These are phyloP conservation scores for Eimeria sp. DNA, from an alignment of 169 alveolate genomes.

Conservation along the genomic window DNA sequence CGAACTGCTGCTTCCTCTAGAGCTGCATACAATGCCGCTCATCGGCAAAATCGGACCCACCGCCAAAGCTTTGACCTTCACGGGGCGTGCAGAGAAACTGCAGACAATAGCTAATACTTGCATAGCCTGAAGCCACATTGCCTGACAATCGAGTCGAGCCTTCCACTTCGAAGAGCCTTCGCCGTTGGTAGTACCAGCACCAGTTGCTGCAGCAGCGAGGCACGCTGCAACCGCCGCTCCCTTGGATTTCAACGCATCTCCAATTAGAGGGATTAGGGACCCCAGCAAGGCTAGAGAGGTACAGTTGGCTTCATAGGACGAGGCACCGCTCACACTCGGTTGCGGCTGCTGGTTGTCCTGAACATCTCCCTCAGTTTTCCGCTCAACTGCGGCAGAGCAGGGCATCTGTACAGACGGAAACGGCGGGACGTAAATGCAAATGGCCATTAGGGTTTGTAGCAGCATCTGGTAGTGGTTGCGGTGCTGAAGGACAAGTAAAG, in stretches of 20 bases:
- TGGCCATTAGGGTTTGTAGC: conserved; percentile 78
- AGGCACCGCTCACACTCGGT: conserved; percentile 7
- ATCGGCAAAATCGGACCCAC: background rate
- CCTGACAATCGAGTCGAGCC: conserved; percentile 63
- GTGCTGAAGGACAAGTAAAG: conserved; percentile 57
- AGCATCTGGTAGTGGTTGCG: conserved; percentile 77
- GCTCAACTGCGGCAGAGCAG: conserved; percentile 1
- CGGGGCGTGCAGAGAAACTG: conserved; percentile 78
- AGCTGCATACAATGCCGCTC: background rate
- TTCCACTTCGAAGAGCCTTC: background rate
- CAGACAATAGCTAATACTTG: conserved; percentile 81
- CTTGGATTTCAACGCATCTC: conserved; percentile 24
- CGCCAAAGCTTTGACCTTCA: conserved; percentile 77
- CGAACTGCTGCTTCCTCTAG: background rate
- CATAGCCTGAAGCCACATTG: conserved; percentile 79
- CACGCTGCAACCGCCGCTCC: conserved; percentile 52
- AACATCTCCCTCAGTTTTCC: conserved; percentile 32
- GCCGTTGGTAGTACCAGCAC: conserved; percentile 18
- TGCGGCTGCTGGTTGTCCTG: conserved; percentile 28
- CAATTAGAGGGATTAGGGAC: background rate
- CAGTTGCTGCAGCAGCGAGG: conserved; percentile 51
- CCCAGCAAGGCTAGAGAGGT: conserved; percentile 20
- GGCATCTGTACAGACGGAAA: conserved; percentile 18
- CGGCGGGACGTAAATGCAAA: conserved; percentile 74
- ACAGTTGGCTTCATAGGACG: conserved; percentile 65